Conservation (phyloP, 2,329 filamentous ascomycete species). For the Fusarium sp. region DNA sequence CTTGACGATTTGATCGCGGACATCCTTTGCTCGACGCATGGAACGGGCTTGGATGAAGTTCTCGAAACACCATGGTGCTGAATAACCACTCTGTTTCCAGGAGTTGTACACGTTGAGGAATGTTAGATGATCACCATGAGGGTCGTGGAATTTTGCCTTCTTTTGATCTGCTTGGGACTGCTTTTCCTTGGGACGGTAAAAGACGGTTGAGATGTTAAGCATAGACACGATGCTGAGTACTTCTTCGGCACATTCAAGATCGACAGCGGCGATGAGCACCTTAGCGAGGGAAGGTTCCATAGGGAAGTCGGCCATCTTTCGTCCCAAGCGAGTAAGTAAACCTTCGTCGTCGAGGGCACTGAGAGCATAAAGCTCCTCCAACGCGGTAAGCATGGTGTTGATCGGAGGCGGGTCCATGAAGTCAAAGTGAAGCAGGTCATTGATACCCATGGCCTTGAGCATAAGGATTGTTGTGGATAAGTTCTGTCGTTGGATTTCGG, state of each 20-base stretch:
- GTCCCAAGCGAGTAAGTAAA: constrained; percentile 86
- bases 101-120: constrained; percentile 95
- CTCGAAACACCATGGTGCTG: constrained; percentile 93
- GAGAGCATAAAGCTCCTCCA: constrained; percentile 94
- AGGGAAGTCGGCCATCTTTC: constrained; percentile 98
- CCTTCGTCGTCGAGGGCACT: constrained; percentile 96
- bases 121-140: constrained; percentile 92
- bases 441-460: constrained; percentile 99
- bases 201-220: constrained; percentile 87
- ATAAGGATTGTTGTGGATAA: constrained; percentile 93
- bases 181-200: constrained; percentile 97
- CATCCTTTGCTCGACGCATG: constrained; percentile 90
- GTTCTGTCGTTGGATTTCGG: constrained; percentile 96
- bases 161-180: constrained; percentile 96
- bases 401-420: constrained; percentile 99
- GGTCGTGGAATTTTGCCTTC: constrained; percentile 97
- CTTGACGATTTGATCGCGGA: constrained; percentile 88
- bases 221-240: constrained; percentile 94
- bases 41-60: constrained; percentile 95
- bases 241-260: constrained; percentile 91
- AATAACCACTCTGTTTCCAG: constrained; percentile 90
- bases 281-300: constrained; percentile 96
- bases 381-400: constrained; percentile 95
- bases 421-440: constrained; percentile 95
- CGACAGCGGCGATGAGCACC: constrained; percentile 86